Percentiles rank a stretch among this genome's conserved stretches.
Conservation (phyloP, 768 basidiomycete genomes). For the Brasilioporus rufonigricans region DNA sequence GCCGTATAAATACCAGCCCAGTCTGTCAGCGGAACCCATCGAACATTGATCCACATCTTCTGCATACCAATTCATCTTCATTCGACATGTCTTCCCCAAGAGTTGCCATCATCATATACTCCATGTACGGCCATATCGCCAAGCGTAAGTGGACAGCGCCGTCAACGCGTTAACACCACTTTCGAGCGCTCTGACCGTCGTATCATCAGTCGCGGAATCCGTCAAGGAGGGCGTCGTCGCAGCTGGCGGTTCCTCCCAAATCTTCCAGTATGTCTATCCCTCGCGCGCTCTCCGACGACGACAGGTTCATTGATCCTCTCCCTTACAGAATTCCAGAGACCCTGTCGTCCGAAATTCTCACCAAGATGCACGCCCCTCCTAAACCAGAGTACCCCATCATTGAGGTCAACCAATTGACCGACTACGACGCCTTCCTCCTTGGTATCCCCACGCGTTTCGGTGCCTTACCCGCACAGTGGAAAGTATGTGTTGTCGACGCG, state of each 20-base stretch:
- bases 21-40: not conserved
- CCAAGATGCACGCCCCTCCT: slow-evolving; percentile 64
- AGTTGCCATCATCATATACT: slow-evolving; percentile 72
- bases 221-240: slow-evolving; percentile 43
- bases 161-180: not conserved
- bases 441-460: slow-evolving; percentile 48
- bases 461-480: slow-evolving; percentile 53
- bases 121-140: slow-evolving; percentile 71
- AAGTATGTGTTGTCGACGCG: slow-evolving; percentile 39
- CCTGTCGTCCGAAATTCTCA: slow-evolving; percentile 63
- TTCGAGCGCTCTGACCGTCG: not conserved
- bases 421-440: slow-evolving; percentile 41
- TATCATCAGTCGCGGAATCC: slow-evolving; percentile 58
- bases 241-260: slow-evolving; percentile 50
- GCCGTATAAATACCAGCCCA: slow-evolving; percentile 14
- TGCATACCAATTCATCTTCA: slow-evolving; percentile 18
- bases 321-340: slow-evolving; percentile 70
- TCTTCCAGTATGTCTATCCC: slow-evolving; percentile 51
- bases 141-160: slow-evolving; percentile 46
- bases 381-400: slow-evolving; percentile 55
- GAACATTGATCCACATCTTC: not conserved
- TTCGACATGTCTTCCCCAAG: slow-evolving; percentile 44
- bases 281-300: too few relatives aligned
- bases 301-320: not conserved
- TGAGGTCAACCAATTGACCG: slow-evolving; percentile 5